phyloP scores from a whole-genome alignment of 371 early-diverging fungal genomes.

The Mucor ambiguus region DNA sequence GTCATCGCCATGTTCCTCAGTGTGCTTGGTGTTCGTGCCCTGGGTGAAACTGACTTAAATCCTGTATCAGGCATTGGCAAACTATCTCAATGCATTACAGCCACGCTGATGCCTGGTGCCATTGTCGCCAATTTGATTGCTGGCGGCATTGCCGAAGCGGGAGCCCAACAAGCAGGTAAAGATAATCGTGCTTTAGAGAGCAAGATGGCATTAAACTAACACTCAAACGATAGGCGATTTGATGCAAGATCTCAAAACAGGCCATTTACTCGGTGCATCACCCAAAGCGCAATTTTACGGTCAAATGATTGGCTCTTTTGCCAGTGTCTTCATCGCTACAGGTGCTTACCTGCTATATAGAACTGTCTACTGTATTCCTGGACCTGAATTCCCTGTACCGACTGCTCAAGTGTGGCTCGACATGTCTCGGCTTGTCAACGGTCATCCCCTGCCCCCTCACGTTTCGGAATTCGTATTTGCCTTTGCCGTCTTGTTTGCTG shows the following conservation, averaged over 20 bases:
- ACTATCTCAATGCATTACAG: conserved; percentile 83
- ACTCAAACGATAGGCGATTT: conserved; percentile 62
- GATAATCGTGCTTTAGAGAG: neutral
- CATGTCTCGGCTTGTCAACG: conserved; percentile 81
- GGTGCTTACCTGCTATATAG: conserved; percentile 75
- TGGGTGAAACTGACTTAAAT: conserved; percentile 85
- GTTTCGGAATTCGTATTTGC: conserved; percentile 59
- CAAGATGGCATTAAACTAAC: conserved; percentile 20
- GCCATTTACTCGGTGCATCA: conserved; percentile 77
- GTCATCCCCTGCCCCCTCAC: conserved; percentile 71
- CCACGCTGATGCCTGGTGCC: conserved; percentile 70
- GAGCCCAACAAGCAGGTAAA: conserved; percentile 62
- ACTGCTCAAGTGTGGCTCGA: conserved; percentile 84
- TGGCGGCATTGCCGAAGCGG: conserved; percentile 87
- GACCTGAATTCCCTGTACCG: conserved; percentile 73
- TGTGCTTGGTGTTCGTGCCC: conserved; percentile 70
- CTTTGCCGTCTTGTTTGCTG: conserved; percentile 63
- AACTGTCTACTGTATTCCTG: conserved; percentile 72
- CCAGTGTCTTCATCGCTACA: conserved; percentile 54
- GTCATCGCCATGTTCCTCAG: conserved; percentile 63
- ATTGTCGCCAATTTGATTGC: conserved; percentile 83
- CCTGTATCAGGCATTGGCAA: conserved; percentile 87
- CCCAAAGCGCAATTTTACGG: conserved; percentile 88
- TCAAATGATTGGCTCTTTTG: conserved; percentile 80
- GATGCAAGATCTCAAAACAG: conserved; percentile 91